Base-by-base conservation (phyloP, 805 yeast species). In the Cyberlindnera petersonii region DNA sequence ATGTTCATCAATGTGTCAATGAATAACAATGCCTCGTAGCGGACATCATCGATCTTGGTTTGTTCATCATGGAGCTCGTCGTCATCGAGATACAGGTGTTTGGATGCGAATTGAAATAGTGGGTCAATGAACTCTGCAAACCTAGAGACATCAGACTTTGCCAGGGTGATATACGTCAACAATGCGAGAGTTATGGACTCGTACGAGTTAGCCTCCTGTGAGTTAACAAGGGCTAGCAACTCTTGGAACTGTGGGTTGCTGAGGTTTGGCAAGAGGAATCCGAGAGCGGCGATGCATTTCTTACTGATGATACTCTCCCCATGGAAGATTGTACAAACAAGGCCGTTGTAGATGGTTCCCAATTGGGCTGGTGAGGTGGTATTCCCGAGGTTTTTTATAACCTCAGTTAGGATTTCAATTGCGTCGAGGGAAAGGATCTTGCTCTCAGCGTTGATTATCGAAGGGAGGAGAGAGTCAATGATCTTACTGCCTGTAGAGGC, bases 381-480 rank as follows among this genome's bases (percentile, higher is more conserved):
- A 14, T 60, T 48, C 4, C 81, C 79, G 43, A 77, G 60, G 39
- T 69, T 65, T 42, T 68, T 70, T 33, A 79, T 60, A 28, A 82
- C 47, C 48, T 79, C 86, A 17, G 72, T 66, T 31, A 81, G 55
- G 6, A 80, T 68, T 53, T 83, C 91, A 46, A 81, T 69, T 28
- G 71, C 63, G 49, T 83, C 88, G 24, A 79, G 68, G 0, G 69
- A 52, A 5, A 46, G 46, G 11, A 53, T 41, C 46, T 39, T 55
- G 14, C 62, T 47, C 22, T 72, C 59, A 44, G 57, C 51, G 32
- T 55, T 39, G 13, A 53, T 49, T 10, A 65, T 49, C 15, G 56
- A 58, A 4, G 75, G 74, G 13, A 74, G 48, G 7, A 76, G 44
- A 6, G 52, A 44, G 13, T 59, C 65, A 10, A 71, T 51, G 14